Percentiles rank a stretch among this genome's conserved stretches.
These are phyloP conservation scores for Solanum bulbocastanum DNA, from an alignment of 257 asterid species.

Conservation along the genomic window DNA sequence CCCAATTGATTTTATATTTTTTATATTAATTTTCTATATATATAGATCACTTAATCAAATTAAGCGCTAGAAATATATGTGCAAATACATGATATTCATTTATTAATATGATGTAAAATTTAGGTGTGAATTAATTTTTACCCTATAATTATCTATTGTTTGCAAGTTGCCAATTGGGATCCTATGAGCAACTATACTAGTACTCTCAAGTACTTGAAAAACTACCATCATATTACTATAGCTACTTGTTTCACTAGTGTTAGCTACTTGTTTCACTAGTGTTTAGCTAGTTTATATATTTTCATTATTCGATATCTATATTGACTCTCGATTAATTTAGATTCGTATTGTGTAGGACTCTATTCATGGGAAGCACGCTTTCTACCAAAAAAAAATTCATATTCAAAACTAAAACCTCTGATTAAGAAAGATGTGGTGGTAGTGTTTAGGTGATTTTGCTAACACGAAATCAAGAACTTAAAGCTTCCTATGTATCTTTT, in stretches of 20 bases:
- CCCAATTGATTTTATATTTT: neutral
- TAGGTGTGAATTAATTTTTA: neutral
- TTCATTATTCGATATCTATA: neutral
- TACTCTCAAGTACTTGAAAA: neutral
- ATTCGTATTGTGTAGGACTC: neutral
- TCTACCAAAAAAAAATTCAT: neutral
- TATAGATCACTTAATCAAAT: neutral
- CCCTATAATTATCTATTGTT: neutral
- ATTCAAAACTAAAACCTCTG: accelerated
- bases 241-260: neutral
- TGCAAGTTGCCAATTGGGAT: neutral
- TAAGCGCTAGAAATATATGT: neutral
- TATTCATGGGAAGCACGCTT: accelerated
- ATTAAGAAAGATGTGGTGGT: neutral
- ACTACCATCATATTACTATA: neutral
- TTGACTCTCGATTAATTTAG: neutral
- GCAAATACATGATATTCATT: neutral
- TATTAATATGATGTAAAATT: neutral
- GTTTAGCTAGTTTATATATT: neutral
- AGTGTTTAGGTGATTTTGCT: neutral
- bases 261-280: neutral
- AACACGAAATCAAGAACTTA: neutral
- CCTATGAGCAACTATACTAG: neutral
- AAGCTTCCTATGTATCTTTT: neutral
- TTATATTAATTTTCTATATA: neutral